phyloP scores from a whole-genome alignment of 2,329 filamentous ascomycete species.

The Arthrobotrys entomopaga region DNA sequence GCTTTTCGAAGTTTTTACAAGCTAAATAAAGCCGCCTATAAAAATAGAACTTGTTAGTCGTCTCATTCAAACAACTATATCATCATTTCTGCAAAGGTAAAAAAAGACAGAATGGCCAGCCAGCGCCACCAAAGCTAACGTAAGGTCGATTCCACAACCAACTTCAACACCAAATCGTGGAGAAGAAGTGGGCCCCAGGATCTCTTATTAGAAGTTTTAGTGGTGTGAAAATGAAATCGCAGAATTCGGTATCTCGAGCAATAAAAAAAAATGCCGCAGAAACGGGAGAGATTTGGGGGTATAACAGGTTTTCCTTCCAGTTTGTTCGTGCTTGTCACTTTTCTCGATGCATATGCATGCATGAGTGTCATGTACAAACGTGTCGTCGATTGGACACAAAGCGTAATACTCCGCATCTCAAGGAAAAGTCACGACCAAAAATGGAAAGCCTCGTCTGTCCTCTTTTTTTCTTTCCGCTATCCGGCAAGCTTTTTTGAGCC shows the following conservation, averaged over 20 bases:
- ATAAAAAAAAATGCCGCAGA: too few species aligned
- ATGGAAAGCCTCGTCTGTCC: conserved; percentile 7
- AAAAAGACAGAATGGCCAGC: conserved; percentile 15
- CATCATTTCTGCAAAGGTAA: not conserved
- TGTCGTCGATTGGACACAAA: conserved; percentile 6
- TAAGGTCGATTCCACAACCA: conserved; percentile 15
- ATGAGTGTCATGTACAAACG: too few species aligned
- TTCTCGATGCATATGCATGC: too few species aligned
- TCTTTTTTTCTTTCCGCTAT: too few species aligned
- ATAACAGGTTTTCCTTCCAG: not conserved
- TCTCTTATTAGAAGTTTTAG: not conserved
- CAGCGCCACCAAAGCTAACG: conserved; percentile 37
- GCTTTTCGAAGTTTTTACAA: conserved; percentile 18
- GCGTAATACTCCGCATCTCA: not conserved
- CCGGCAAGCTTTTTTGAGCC: not conserved
- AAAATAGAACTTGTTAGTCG: conserved; percentile 52
- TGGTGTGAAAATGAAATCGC: conserved; percentile 33
- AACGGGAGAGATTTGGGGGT: too few species aligned
- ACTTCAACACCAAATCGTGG: too few species aligned
- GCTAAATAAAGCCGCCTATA: conserved; percentile 53
- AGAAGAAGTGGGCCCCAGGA: too few species aligned
- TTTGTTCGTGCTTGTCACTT: too few species aligned
- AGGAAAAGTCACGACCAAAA: not conserved
- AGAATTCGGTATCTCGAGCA: conserved; percentile 26
- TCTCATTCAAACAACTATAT: not conserved